phyloP scores from a whole-genome alignment of 2,329 filamentous ascomycete species.

The Aspergillus fumigatus region DNA sequence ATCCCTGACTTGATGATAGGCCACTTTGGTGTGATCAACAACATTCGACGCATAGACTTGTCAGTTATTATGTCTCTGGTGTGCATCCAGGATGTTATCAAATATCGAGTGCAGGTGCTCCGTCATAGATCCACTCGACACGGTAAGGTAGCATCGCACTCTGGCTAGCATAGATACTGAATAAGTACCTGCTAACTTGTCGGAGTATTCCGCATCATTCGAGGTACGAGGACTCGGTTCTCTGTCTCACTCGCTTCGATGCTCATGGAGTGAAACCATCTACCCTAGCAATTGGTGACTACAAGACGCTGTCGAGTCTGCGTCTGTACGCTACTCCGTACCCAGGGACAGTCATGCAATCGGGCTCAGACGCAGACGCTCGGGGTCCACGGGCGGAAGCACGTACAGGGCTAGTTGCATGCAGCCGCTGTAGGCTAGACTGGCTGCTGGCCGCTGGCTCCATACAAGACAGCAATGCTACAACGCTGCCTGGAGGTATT shows the following conservation, averaged over 20 bases:
- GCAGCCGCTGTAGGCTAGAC: not conserved
- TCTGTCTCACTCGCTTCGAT: not conserved
- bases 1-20: too few species aligned
- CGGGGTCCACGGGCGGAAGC: not conserved
- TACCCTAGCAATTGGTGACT: not conserved
- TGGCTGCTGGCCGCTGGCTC: not conserved
- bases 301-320: not conserved
- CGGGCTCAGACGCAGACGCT: not conserved
- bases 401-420: not conserved
- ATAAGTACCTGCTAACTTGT: not conserved
- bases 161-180: not conserved
- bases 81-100: not conserved
- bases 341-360: not conserved
- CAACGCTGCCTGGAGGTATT: not conserved
- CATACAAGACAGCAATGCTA: not conserved
- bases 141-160: not conserved
- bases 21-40: not conserved
- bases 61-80: not conserved
- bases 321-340: not conserved
- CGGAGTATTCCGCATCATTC: not conserved
- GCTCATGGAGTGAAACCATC: not conserved
- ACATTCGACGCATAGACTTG: not conserved
- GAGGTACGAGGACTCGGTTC: too few species aligned
- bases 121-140: not conserved
- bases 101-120: not conserved